These are phyloP conservation scores for Quercus tomentella DNA, from an alignment of 331 rosid genomes.

Conservation along the genomic window DNA sequence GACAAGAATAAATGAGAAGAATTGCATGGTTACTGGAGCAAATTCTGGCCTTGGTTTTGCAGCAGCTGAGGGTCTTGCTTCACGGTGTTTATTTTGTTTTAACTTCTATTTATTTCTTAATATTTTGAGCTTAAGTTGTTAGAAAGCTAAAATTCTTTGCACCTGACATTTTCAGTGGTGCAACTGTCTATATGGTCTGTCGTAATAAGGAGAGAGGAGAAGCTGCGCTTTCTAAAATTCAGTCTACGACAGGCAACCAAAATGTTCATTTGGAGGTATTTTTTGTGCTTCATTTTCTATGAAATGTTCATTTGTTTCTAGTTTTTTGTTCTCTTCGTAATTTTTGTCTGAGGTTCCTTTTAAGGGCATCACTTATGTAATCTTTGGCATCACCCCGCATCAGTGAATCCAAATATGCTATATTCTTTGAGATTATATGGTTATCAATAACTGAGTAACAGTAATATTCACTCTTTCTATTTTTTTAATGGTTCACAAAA, in stretches of 20 bases:
- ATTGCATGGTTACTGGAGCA: constrained; percentile 91
- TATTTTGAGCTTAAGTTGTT: not conserved
- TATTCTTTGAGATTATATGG: not conserved
- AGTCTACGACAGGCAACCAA: constrained; percentile 59
- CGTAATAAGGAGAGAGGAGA: constrained; percentile 89
- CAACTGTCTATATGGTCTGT: constrained; percentile 75
- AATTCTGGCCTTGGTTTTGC: constrained; percentile 94
- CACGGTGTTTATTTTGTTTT: constrained; percentile 45
- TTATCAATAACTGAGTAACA: not conserved
- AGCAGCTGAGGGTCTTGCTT: constrained; percentile 81
- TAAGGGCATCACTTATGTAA: not conserved
- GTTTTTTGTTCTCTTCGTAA: not conserved
- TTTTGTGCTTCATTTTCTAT: not conserved
- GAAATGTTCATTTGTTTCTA: not conserved
- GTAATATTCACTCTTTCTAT: not conserved
- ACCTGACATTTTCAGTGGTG: constrained; percentile 46
- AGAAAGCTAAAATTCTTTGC: not conserved
- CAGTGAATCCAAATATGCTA: not conserved
- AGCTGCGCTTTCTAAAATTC: constrained; percentile 77
- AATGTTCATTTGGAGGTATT: constrained; percentile 81
- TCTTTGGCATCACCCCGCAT: not conserved
- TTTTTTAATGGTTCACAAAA: not conserved
- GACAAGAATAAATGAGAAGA: constrained; percentile 56
- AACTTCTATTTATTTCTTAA: not conserved
- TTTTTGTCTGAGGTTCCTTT: not conserved